Evolutionary conservation across 1,284 basidiomycete species (phyloP).

Genomic region (Puccinia coronata): DNA sequence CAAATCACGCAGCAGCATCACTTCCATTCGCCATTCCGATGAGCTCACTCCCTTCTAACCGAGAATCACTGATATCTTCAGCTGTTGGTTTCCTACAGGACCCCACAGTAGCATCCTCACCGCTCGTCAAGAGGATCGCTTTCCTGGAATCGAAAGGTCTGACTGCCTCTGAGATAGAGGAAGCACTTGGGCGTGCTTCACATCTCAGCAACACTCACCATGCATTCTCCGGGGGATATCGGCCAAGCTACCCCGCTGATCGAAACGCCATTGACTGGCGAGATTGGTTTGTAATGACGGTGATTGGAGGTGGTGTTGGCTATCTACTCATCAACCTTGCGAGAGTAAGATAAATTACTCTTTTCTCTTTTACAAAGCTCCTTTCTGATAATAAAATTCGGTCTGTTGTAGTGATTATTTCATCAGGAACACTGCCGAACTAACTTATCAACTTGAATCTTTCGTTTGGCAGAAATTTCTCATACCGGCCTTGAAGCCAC

Average conservation of each 20-base stretch:
- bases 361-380: neutral
- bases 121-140: slow-evolving; percentile 35
- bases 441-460: neutral
- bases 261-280: slow-evolving; percentile 30
- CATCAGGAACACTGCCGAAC: neutral
- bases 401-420: too few relatives aligned
- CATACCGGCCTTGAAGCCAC: slow-evolving; percentile 33
- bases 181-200: slow-evolving; percentile 30
- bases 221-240: slow-evolving; percentile 21
- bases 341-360: slow-evolving; percentile 1
- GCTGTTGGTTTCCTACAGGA: slow-evolving; percentile 43
- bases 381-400: neutral
- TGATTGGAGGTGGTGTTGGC: slow-evolving; percentile 39
- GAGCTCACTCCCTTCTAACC: neutral
- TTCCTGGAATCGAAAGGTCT: slow-evolving; percentile 48
- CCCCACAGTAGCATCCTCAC: slow-evolving; percentile 28
- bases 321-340: slow-evolving; percentile 38
- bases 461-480: slow-evolving; percentile 23
- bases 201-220: slow-evolving; percentile 3
- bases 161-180: slow-evolving; percentile 26
- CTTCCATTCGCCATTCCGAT: too few relatives aligned
- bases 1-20: too few relatives aligned
- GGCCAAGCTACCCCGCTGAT: slow-evolving; percentile 14
- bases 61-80: slow-evolving; percentile 28
- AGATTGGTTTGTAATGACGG: slow-evolving; percentile 47